Evolutionary conservation across 306 rosid genomes (phyloP).

Genomic region (Prinsepia uniflora): DNA sequence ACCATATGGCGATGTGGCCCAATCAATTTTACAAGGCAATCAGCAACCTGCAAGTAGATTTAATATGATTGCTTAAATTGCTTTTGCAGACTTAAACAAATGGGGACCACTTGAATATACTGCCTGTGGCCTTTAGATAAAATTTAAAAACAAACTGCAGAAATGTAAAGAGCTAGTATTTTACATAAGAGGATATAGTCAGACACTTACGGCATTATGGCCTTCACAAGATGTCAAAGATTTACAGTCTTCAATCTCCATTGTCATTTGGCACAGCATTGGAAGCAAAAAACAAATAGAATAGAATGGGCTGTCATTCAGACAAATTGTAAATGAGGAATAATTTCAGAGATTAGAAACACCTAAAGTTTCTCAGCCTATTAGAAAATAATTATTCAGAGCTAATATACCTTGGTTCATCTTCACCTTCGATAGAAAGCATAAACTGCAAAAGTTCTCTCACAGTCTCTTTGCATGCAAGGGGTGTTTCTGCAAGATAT

Average conservation of each 20-base stretch:
- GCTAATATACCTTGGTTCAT: slow-evolving; percentile 67
- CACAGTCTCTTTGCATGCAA: slow-evolving; percentile 77
- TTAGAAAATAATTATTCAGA: slow-evolving; percentile 20
- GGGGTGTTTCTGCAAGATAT: slow-evolving; percentile 90
- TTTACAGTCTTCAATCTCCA: slow-evolving; percentile 71
- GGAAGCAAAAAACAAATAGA: slow-evolving; percentile 86
- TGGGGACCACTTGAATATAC: not conserved
- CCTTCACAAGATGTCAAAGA: slow-evolving; percentile 65
- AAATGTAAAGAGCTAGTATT: not conserved
- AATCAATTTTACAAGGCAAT: slow-evolving; percentile 64
- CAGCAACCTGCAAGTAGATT: slow-evolving; percentile 58
- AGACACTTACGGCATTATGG: slow-evolving; percentile 59
- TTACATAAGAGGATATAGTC: not conserved
- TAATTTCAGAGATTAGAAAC: slow-evolving; percentile 3
- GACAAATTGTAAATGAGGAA: slow-evolving; percentile 25
- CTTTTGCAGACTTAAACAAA: not conserved
- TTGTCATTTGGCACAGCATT: slow-evolving; percentile 72
- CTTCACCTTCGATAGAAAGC: slow-evolving; percentile 82
- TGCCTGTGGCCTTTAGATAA: slow-evolving; percentile 1
- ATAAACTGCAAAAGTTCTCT: slow-evolving; percentile 63
- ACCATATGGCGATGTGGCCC: slow-evolving; percentile 33
- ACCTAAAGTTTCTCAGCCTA: slow-evolving; percentile 6
- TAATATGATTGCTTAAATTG: slow-evolving; percentile 18
- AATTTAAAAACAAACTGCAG: not conserved
- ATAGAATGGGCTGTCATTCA: slow-evolving; percentile 67